phyloP scores from a whole-genome alignment of 1,284 basidiomycete genomes.

The Coniophora puteana region DNA sequence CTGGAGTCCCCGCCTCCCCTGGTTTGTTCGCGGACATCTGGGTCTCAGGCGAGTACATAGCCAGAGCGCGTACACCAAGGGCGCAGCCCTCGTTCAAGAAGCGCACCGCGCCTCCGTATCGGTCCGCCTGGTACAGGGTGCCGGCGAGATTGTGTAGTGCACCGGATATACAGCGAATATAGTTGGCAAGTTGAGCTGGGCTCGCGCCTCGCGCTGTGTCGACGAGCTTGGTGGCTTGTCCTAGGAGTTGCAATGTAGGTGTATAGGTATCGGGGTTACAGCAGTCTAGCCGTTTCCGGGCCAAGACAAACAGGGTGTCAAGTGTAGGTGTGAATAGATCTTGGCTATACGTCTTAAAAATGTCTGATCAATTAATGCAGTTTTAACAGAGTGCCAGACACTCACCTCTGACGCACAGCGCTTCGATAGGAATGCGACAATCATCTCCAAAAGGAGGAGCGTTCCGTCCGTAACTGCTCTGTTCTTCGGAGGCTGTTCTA shows the following conservation, averaged over 20 bases:
- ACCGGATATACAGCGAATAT: constrained; percentile 62
- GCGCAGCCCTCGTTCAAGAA: constrained; percentile 62
- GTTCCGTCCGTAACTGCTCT: no score
- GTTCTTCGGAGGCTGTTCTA: no score
- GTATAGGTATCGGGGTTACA: constrained; percentile 50
- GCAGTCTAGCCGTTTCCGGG: constrained; percentile 43
- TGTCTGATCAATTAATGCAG: no score
- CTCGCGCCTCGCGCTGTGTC: constrained; percentile 12
- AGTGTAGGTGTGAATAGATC: constrained; percentile 47
- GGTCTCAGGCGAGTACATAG: constrained; percentile 16
- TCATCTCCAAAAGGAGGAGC: no score
- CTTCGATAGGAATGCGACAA: constrained; percentile 19
- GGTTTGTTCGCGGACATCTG: constrained; percentile 19
- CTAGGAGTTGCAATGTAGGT: constrained; percentile 43
- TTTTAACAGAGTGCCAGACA: no score
- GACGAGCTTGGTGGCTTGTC: constrained; percentile 38
- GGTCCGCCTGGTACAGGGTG: constrained; percentile 55
- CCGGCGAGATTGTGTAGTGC: constrained; percentile 65
- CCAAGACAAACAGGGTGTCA: constrained; percentile 60
- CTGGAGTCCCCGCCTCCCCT: constrained; percentile 8
- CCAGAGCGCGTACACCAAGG: constrained; percentile 46
- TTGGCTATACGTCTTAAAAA: no score
- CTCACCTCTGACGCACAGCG: constrained; percentile 24
- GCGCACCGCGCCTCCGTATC: constrained; percentile 56
- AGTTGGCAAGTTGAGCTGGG: constrained; percentile 41